phyloP scores from a whole-genome alignment of 2,329 filamentous ascomycete genomes.

The Alternaria sp. region DNA sequence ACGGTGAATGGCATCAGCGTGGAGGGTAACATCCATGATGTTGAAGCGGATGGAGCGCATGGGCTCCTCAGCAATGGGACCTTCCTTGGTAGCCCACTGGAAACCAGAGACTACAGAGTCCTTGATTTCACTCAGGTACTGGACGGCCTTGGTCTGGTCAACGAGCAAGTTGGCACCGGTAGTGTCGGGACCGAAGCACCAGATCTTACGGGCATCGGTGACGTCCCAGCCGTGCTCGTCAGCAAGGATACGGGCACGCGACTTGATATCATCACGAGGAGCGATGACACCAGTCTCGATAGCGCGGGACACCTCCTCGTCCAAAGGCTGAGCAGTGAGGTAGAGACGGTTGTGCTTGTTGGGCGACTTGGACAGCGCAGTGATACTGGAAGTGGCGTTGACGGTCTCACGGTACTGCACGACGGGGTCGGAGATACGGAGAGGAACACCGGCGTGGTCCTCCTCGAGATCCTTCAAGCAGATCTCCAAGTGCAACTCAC shows the following conservation, averaged over 20 bases:
- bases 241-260: constrained; percentile 91
- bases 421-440: constrained; percentile 97
- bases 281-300: constrained; percentile 92
- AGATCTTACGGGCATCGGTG: constrained; percentile 99
- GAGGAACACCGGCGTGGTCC: constrained; percentile 97
- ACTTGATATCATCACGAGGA: constrained; percentile 98
- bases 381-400: constrained; percentile 82
- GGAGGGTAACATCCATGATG: constrained; percentile 98
- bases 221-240: constrained; percentile 99
- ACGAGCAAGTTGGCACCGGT: constrained; percentile 97
- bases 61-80: constrained; percentile 96
- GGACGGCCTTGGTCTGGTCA: constrained; percentile 99
- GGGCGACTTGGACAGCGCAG: constrained; percentile 97
- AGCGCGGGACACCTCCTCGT: constrained; percentile 86
- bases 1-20: constrained; percentile 99
- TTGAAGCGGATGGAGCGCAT: constrained; percentile 98
- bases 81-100: constrained; percentile 99
- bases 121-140: constrained; percentile 99
- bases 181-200: constrained; percentile 99
- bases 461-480: constrained; percentile 99
- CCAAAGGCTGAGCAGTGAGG: constrained; percentile 87
- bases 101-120: constrained; percentile 99
- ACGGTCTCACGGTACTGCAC: constrained; percentile 99
- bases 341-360: constrained; percentile 99
- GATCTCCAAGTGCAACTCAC: constrained; percentile 99